Percentiles rank a stretch among this genome's conserved stretches.
Conservation (phyloP, 2,329 filamentous ascomycete genomes). For the Drechslerella coelobrocha region DNA sequence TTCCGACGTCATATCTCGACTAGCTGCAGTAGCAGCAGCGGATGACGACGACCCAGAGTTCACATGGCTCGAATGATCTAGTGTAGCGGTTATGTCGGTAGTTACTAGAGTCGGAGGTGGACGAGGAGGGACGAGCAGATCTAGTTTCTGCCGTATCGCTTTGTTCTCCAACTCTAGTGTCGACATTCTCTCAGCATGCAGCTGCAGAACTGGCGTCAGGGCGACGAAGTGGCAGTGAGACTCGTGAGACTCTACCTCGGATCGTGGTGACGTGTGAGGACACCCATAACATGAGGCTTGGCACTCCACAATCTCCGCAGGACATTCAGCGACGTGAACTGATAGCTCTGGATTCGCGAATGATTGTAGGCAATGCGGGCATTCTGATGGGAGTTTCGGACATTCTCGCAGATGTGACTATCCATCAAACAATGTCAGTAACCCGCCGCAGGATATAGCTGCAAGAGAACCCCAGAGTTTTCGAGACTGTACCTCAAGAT, state of each 20-base stretch:
- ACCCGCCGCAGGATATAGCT: background rate
- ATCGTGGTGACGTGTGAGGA: conserved; percentile 50
- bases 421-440: background rate
- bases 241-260: conserved; percentile 48
- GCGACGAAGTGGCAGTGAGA: conserved; percentile 53
- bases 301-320: conserved; percentile 52
- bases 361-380: conserved; percentile 62
- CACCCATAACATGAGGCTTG: conserved; percentile 52
- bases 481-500: conserved; percentile 58
- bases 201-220: conserved; percentile 52
- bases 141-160: conserved; percentile 52
- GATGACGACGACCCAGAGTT: conserved; percentile 5
- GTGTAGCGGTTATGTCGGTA: conserved; percentile 17
- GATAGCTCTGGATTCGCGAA: conserved; percentile 56
- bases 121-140: conserved; percentile 50
- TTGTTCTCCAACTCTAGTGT: conserved; percentile 54
- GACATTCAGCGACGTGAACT: conserved; percentile 50
- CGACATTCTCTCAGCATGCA: conserved; percentile 51
- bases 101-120: conserved; percentile 28
- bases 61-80: conserved; percentile 6
- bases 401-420: conserved; percentile 61
- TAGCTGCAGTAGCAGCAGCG: background rate
- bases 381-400: conserved; percentile 62
- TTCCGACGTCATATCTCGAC: conserved; percentile 39
- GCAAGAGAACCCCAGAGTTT: background rate